These are phyloP conservation scores for Cytospora piceae DNA, from an alignment of 2,329 filamentous ascomycete species.

Conservation along the genomic window DNA sequence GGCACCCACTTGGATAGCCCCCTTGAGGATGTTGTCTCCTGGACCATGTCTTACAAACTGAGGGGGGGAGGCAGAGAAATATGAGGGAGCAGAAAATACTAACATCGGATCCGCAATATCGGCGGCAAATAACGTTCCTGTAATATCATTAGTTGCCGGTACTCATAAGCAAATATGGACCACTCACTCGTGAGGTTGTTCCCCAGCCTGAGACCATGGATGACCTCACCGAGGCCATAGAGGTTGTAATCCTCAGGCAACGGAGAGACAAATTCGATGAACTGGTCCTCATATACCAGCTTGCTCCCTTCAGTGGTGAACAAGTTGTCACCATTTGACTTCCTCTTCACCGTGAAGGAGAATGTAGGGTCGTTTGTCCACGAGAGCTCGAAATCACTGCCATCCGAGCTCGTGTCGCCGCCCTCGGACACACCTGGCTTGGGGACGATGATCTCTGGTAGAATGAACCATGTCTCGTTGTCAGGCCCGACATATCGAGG, in stretches of 20 bases:
- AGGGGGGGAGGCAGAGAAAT: background rate
- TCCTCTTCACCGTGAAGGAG: constrained; percentile 66
- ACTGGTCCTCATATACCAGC: constrained; percentile 76
- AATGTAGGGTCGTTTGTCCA: constrained; percentile 63
- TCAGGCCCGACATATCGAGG: constrained; percentile 64
- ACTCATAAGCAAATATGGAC: background rate
- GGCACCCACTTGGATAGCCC: too few species aligned
- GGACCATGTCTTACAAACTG: too few species aligned
- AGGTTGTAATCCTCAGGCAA: constrained; percentile 74
- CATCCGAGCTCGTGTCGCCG: constrained; percentile 46
- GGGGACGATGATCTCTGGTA: constrained; percentile 66
- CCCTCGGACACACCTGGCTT: constrained; percentile 51
- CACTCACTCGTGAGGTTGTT: constrained; percentile 68
- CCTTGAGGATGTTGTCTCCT: too few species aligned
- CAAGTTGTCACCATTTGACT: constrained; percentile 64
- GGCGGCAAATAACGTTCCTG: constrained; percentile 60
- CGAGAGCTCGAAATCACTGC: constrained; percentile 59
- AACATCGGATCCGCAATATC: constrained; percentile 66
- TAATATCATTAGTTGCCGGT: background rate
- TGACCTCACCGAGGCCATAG: constrained; percentile 75
- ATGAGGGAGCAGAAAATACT: background rate
- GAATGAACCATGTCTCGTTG: constrained; percentile 69
- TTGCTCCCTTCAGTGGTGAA: constrained; percentile 68
- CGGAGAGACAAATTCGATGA: constrained; percentile 70
- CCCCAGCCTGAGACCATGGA: constrained; percentile 71